phyloP scores from a whole-genome alignment of 768 basidiomycete genomes.

The Basidioascus undulatus region DNA sequence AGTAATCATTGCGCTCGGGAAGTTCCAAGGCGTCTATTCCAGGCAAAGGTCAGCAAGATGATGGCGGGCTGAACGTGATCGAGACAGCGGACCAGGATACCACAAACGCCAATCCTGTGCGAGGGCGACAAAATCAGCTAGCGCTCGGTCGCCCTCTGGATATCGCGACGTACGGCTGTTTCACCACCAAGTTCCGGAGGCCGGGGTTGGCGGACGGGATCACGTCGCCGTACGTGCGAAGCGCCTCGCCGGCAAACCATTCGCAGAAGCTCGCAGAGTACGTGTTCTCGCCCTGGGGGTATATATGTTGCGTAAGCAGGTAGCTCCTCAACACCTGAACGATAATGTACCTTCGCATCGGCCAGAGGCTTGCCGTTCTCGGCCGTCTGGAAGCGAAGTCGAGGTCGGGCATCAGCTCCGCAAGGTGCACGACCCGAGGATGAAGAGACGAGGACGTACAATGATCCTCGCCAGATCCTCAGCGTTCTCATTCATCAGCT shows the following conservation, averaged over 20 bases:
- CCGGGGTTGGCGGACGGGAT: slow-evolving; percentile 50
- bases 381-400: slow-evolving; percentile 32
- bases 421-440: neutral
- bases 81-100: slow-evolving; percentile 16
- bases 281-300: slow-evolving; percentile 40
- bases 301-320: neutral
- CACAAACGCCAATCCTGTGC: slow-evolving; percentile 21
- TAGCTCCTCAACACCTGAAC: neutral
- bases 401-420: neutral
- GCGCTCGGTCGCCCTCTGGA: too few relatives aligned
- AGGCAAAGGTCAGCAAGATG: neutral
- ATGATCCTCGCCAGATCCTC: slow-evolving; percentile 76
- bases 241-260: slow-evolving; percentile 58
- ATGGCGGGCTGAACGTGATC: slow-evolving; percentile 3
- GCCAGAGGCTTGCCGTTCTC: slow-evolving; percentile 85
- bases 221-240: slow-evolving; percentile 75
- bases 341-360: slow-evolving; percentile 41
- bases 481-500: slow-evolving; percentile 53
- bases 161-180: too few relatives aligned
- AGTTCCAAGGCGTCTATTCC: slow-evolving; percentile 13
- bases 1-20: too few relatives aligned
- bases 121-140: too few relatives aligned
- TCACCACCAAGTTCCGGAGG: slow-evolving; percentile 65
- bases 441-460: slow-evolving; percentile 23
- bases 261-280: slow-evolving; percentile 24